phyloP scores from a whole-genome alignment of 768 basidiomycete species.

The Dictyophora rubrovolvata region DNA sequence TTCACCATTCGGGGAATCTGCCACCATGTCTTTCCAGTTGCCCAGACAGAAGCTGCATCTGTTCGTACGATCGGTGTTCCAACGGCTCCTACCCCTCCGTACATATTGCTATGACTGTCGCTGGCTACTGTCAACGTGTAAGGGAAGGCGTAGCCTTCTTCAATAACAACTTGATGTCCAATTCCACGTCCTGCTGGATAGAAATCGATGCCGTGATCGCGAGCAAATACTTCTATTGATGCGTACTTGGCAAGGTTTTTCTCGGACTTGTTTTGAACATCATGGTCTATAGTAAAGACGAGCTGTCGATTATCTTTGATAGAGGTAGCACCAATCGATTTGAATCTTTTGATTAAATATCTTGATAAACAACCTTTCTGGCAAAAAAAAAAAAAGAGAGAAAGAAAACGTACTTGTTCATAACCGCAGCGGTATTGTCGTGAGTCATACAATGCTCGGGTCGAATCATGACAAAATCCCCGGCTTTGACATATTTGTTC shows the following conservation, averaged over 20 bases:
- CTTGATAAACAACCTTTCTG: background rate
- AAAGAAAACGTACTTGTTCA: conserved; percentile 67
- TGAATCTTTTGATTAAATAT: conserved; percentile 62
- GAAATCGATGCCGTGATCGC: conserved; percentile 79
- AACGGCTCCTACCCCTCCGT: conserved; percentile 94
- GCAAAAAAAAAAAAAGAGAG: conserved; percentile 2
- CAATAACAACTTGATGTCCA: conserved; percentile 93
- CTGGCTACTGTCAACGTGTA: conserved; percentile 91
- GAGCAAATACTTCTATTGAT: conserved; percentile 83
- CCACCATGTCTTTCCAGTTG: conserved; percentile 99
- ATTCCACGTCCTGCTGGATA: conserved; percentile 97
- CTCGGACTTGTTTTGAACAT: conserved; percentile 87
- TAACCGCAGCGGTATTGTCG: conserved; percentile 97
- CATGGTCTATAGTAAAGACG: conserved; percentile 96
- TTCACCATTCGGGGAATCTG: conserved; percentile 96
- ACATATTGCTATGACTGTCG: conserved; percentile 98
- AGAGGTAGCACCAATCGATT: conserved; percentile 82
- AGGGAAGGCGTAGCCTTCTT: conserved; percentile 98
- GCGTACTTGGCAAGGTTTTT: conserved; percentile 92
- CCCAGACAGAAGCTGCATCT: conserved; percentile 93
- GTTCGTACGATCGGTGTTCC: conserved; percentile 97
- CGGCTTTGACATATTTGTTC: conserved; percentile 76
- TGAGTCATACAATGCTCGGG: conserved; percentile 99
- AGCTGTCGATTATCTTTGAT: conserved; percentile 75
- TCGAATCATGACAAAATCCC: conserved; percentile 99